Evolutionary conservation across 2,329 filamentous ascomycete species (phyloP).

Genomic region (Neopestalotiopsis rosae): DNA sequence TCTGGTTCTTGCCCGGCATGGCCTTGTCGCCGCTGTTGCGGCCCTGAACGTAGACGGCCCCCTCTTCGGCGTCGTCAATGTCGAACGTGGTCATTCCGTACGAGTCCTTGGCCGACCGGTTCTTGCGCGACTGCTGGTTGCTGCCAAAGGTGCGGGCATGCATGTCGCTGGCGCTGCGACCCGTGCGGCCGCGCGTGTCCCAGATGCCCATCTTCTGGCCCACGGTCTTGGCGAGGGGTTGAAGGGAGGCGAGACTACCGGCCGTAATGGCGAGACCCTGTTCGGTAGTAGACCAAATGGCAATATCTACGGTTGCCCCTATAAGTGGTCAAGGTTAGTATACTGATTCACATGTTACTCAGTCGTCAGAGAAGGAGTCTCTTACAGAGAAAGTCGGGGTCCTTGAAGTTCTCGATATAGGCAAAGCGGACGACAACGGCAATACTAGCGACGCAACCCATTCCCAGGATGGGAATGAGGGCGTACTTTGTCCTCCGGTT

Average conservation of each 20-base stretch:
- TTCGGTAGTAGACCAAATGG: slow-evolving; percentile 55
- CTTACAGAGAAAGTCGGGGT: slow-evolving; percentile 50
- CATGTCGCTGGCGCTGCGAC: not conserved
- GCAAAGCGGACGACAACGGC: slow-evolving; percentile 48
- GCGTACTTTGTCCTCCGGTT: slow-evolving; percentile 49
- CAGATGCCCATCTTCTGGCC: slow-evolving; percentile 32
- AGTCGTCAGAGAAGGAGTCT: not conserved
- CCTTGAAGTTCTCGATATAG: slow-evolving; percentile 42
- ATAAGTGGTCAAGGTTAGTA: slow-evolving; percentile 3
- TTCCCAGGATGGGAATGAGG: slow-evolving; percentile 50
- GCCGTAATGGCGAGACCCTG: slow-evolving; percentile 53
- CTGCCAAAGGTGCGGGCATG: slow-evolving; percentile 4
- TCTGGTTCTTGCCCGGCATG: slow-evolving; percentile 7
- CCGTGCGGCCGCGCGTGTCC: not conserved
- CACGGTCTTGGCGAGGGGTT: slow-evolving; percentile 43
- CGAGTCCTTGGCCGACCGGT: slow-evolving; percentile 12
- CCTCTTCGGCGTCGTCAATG: slow-evolving; percentile 4
- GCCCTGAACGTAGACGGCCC: not conserved
- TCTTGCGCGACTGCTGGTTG: not conserved
- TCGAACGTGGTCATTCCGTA: slow-evolving; percentile 15
- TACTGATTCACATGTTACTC: not conserved
- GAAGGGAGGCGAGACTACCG: slow-evolving; percentile 52
- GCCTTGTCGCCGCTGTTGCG: not conserved
- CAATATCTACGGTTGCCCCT: slow-evolving; percentile 48
- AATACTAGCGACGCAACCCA: slow-evolving; percentile 53